These are phyloP conservation scores for Grifola frondosa DNA, from an alignment of 1,284 basidiomycete genomes.

Conservation along the genomic window DNA sequence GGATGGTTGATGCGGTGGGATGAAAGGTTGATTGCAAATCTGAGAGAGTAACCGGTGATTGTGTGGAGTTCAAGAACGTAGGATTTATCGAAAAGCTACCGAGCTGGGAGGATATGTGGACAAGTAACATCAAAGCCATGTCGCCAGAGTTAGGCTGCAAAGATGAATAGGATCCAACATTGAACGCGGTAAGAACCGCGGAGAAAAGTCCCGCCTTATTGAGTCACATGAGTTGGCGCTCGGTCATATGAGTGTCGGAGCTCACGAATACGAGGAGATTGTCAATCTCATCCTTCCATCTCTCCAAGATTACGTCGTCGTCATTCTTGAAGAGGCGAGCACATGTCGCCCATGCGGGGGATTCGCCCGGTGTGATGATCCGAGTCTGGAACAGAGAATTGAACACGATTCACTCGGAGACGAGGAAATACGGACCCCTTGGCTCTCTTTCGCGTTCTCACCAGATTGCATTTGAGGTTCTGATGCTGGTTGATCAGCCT, in stretches of 20 bases:
- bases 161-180: slow-evolving; percentile 2
- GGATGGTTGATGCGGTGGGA: slow-evolving; percentile 9
- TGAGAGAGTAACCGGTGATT: no score
- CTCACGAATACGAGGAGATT: slow-evolving; percentile 3
- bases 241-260: no score
- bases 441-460: no score
- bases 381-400: no score
- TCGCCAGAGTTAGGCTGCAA: no score
- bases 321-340: background rate
- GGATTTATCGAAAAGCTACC: slow-evolving; percentile 2
- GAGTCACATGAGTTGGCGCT: no score
- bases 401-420: no score
- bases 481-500: no score
- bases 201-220: slow-evolving; percentile 6
- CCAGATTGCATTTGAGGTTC: no score
- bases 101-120: slow-evolving; percentile 9
- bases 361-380: no score
- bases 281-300: slow-evolving; percentile 4
- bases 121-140: no score
- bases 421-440: no score
- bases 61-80: slow-evolving; percentile 5
- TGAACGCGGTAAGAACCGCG: slow-evolving; percentile 4
- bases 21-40: slow-evolving; percentile 2
- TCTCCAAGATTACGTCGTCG: background rate
- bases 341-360: background rate